Percentiles rank a stretch among this genome's conserved stretches.
phyloP scores from a whole-genome alignment of 192 early-diverging fungal genomes.

The Thamnidium elegans region DNA sequence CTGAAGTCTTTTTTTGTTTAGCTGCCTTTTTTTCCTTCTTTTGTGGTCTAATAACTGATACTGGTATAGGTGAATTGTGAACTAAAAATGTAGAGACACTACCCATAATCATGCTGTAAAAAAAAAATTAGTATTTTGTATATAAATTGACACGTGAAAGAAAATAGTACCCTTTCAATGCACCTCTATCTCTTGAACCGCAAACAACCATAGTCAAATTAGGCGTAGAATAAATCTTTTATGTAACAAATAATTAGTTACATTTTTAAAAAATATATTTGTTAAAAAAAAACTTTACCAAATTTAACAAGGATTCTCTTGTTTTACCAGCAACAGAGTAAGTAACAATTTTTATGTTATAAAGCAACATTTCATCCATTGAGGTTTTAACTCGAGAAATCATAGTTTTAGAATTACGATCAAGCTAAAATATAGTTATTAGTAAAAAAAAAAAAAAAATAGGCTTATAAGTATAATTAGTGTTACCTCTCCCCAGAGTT shows the following conservation, averaged over 20 bases:
- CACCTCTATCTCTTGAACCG: slow-evolving; percentile 45
- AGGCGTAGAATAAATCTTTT: slow-evolving; percentile 13
- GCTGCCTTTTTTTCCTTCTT: slow-evolving; percentile 36
- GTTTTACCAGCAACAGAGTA: slow-evolving; percentile 32
- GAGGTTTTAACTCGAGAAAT: slow-evolving; percentile 28
- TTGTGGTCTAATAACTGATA: slow-evolving; percentile 48
- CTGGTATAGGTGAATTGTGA: slow-evolving; percentile 50
- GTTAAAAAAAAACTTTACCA: slow-evolving; percentile 15
- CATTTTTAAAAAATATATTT: background rate
- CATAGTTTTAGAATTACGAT: slow-evolving; percentile 30
- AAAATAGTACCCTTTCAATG: slow-evolving; percentile 48
- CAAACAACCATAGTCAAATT: slow-evolving; percentile 49
- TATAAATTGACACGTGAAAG: too few species aligned
- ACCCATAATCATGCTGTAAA: slow-evolving; percentile 45
- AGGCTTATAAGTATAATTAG: background rate
- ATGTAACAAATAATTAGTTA: background rate
- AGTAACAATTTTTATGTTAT: slow-evolving; percentile 33
- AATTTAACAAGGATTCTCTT: slow-evolving; percentile 26
- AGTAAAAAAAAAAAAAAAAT: background rate
- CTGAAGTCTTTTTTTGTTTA: slow-evolving; percentile 25
- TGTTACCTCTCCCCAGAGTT: slow-evolving; percentile 23
- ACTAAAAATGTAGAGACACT: slow-evolving; percentile 51
- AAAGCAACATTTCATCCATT: slow-evolving; percentile 32
- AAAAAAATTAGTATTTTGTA: background rate
- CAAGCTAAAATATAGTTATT: slow-evolving; percentile 20